Base-by-base conservation (phyloP, 31 red algal genomes). In the Porphyra umbilicalis region DNA sequence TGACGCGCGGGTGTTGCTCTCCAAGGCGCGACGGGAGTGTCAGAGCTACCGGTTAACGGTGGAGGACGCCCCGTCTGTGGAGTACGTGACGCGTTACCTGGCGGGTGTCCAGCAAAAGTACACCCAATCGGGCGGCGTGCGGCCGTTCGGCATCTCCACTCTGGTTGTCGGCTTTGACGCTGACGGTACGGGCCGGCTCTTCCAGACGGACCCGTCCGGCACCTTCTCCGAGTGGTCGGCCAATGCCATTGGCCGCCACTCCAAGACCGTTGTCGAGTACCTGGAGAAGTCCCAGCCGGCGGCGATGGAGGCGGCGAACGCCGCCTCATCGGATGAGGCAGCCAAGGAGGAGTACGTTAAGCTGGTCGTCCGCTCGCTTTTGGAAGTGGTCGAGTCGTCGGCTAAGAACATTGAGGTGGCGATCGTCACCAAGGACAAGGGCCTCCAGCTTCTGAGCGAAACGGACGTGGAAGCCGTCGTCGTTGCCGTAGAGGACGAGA, bases 221-320 rank as follows among this genome's bases (percentile, higher is more conserved):
- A 83, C 94, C 20, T 98, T 89, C 83, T 93, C 90, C 7, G 96
- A 98, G 82, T 98, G 96, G 96, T 93, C 95, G 83, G 96, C 96
- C 25, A 90, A 90, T 34, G 96, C 96, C 38, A 95, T 98, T 75
- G 96, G 96, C 7, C 79, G 96, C 10, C 95, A 98, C 80, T 86
- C 92, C 34, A 98, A 98, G 81, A 93, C 93, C 18, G 88, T 98
- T 35, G 33, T 93, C 9, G 96, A 98, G 74, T 95, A 91, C 84
- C 83, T 98, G 87, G 96, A 98, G 81, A 98, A 98, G 88, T 91
- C 93, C 34, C 95, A 98, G 78, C 82, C 76, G 8, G 93, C 91
- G 35, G 82, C 86, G 78, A 92, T 93, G 36, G 76, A 71, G 25
- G 85, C 94, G 30, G 91, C 81, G 38, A 67, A 57, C 6, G 91